Percentiles rank a stretch among this genome's conserved stretches.
Evolutionary conservation across 768 basidiomycete genomes (phyloP).

Genomic region (Daedaleopsis nitida): DNA sequence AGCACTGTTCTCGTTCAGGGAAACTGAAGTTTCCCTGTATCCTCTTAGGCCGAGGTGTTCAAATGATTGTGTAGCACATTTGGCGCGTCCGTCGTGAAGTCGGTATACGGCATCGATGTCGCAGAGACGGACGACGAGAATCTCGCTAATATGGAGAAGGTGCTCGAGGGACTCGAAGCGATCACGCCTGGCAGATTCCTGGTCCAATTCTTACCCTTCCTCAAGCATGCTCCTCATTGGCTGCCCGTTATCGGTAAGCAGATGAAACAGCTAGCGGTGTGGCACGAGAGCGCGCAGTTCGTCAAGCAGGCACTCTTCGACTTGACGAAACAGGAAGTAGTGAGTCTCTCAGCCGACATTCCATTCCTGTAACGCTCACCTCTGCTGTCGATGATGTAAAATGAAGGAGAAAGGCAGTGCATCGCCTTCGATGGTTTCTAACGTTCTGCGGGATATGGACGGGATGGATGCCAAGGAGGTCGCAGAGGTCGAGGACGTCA

Average conservation of each 20-base stretch:
- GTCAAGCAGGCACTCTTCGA: not conserved
- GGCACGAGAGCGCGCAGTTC: not conserved
- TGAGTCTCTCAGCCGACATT: not conserved
- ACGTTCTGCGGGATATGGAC: not conserved
- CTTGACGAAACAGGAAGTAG: not conserved
- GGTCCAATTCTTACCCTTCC: constrained; percentile 1
- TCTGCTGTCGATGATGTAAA: not conserved
- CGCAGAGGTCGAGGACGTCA: not conserved
- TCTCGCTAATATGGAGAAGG: constrained; percentile 17
- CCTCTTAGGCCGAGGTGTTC: not conserved
- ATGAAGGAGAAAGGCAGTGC: not conserved
- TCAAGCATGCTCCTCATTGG: constrained; percentile 7
- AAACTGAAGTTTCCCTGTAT: too few relatives aligned
- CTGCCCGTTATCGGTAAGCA: constrained; percentile 1
- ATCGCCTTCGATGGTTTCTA: not conserved
- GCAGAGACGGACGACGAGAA: constrained; percentile 16
- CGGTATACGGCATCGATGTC: constrained; percentile 23
- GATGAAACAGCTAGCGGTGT: not conserved
- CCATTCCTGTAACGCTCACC: not conserved
- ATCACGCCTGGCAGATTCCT: constrained; percentile 1
- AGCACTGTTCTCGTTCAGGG: not conserved
- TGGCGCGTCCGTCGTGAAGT: constrained; percentile 18
- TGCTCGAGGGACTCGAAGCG: not conserved
- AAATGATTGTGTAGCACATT: constrained; percentile 6
- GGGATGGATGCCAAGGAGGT: not conserved